Evolutionary conservation across 2,329 filamentous ascomycete species (phyloP).

Genomic region (Arachnomyces sp.): DNA sequence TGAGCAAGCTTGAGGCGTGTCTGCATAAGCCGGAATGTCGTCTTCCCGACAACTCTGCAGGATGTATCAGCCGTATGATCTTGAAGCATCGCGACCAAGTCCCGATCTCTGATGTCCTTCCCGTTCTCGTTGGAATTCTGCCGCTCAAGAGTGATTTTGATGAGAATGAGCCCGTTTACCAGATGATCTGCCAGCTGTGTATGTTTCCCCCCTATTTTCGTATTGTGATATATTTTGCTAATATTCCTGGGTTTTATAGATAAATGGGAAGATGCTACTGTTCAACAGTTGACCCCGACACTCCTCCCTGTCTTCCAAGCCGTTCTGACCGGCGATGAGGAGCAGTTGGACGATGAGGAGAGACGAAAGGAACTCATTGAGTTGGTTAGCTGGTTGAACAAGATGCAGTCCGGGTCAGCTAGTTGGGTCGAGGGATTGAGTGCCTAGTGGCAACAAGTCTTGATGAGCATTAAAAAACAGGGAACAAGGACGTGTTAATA

Average conservation of each 20-base stretch:
- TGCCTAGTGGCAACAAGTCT: constrained; percentile 12
- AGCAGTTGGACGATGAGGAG: constrained; percentile 40
- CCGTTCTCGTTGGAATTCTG: constrained; percentile 67
- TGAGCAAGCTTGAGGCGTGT: constrained; percentile 78
- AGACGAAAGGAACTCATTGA: constrained; percentile 39
- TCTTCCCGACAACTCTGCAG: constrained; percentile 85
- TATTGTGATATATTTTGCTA: not conserved
- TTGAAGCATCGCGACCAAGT: constrained; percentile 76
- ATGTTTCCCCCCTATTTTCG: constrained; percentile 33
- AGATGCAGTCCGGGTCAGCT: constrained; percentile 35
- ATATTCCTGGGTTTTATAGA: constrained; percentile 18
- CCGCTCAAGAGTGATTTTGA: constrained; percentile 90
- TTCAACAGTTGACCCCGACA: constrained; percentile 38
- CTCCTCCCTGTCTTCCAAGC: constrained; percentile 42
- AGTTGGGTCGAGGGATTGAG: constrained; percentile 29
- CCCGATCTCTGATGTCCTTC: constrained; percentile 73
- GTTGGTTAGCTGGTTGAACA: constrained; percentile 42
- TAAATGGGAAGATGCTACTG: constrained; percentile 40
- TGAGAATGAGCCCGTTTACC: constrained; percentile 90
- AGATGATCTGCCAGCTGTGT: constrained; percentile 84
- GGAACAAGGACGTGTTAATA: too few relatives aligned
- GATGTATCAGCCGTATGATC: constrained; percentile 88
- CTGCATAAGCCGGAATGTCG: constrained; percentile 70
- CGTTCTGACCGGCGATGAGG: constrained; percentile 37
- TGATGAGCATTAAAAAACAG: too few relatives aligned